Evolutionary conservation across 805 yeast genomes (phyloP).

Genomic region (Pichia deserticola): DNA sequence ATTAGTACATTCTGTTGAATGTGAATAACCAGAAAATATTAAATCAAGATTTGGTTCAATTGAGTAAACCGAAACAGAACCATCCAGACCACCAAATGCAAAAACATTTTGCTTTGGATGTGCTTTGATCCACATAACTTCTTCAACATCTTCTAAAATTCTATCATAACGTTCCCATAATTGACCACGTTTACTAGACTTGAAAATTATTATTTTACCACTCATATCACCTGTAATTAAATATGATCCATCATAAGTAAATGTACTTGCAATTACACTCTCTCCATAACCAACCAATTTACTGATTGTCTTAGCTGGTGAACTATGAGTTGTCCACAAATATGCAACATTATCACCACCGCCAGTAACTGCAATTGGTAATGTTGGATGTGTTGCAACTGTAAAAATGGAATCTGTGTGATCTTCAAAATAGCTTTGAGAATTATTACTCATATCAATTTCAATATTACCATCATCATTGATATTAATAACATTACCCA

Average conservation of each 20-base stretch:
- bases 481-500: conserved; percentile 9
- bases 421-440: conserved; percentile 80
- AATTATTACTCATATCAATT: conserved; percentile 84
- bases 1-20: conserved; percentile 70
- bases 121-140: conserved; percentile 71
- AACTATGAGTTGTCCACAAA: conserved; percentile 86
- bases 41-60: conserved; percentile 59
- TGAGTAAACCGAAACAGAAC: conserved; percentile 90
- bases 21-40: conserved; percentile 73
- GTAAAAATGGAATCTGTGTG: conserved; percentile 85
- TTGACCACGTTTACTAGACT: conserved; percentile 69
- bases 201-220: conserved; percentile 72
- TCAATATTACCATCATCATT: conserved; percentile 52
- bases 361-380: conserved; percentile 86
- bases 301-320: conserved; percentile 74
- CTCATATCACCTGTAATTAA: conserved; percentile 92
- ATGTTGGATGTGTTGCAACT: conserved; percentile 72
- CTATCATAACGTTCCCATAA: conserved; percentile 51
- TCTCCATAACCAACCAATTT: conserved; percentile 79
- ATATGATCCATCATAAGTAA: conserved; percentile 74
- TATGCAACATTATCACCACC: conserved; percentile 91
- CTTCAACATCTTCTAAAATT: conserved; percentile 75
- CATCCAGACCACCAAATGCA: conserved; percentile 90
- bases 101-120: conserved; percentile 74
- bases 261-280: conserved; percentile 77